Percentiles rank a stretch among this genome's conserved stretches.
Evolutionary conservation across 2,329 filamentous ascomycete species (phyloP).

Genomic region (Paracoccidioides brasiliensis): DNA sequence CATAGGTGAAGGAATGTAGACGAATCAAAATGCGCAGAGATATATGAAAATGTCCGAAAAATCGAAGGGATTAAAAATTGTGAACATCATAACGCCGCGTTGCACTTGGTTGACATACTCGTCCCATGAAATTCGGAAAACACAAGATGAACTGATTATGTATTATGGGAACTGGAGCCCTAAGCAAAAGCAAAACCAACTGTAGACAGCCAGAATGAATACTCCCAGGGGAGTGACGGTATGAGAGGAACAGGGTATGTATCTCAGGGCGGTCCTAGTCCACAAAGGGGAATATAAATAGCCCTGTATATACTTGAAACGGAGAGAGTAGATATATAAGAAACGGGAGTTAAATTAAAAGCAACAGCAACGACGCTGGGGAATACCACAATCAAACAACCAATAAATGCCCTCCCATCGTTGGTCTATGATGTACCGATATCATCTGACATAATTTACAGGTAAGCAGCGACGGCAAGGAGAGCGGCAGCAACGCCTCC

Average conservation of each 20-base stretch:
- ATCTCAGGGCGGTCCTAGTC: too few relatives aligned
- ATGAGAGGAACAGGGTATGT: too few relatives aligned
- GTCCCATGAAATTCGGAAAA: too few relatives aligned
- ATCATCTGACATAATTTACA: slow-evolving; percentile 25
- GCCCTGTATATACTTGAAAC: background rate
- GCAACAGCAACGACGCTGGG: background rate
- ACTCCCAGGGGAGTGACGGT: too few relatives aligned
- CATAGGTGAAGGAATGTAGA: background rate
- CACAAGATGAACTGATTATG: too few relatives aligned
- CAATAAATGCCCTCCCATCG: background rate
- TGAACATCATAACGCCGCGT: too few relatives aligned
- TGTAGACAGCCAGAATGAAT: too few relatives aligned
- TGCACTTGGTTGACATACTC: too few relatives aligned
- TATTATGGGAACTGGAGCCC: too few relatives aligned
- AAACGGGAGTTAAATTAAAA: background rate
- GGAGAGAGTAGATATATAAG: background rate
- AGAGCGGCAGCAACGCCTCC: slow-evolving; percentile 12
- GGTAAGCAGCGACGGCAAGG: slow-evolving; percentile 23
- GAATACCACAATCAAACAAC: background rate
- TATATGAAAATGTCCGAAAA: too few relatives aligned
- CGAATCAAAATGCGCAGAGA: background rate
- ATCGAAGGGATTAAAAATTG: background rate
- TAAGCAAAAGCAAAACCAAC: too few relatives aligned
- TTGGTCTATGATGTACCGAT: background rate
- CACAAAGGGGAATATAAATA: background rate